Percentiles rank a stretch among this genome's conserved stretches.
Evolutionary conservation across 1,139 yeast species (phyloP).

Genomic region (Diutina mesorugosa): DNA sequence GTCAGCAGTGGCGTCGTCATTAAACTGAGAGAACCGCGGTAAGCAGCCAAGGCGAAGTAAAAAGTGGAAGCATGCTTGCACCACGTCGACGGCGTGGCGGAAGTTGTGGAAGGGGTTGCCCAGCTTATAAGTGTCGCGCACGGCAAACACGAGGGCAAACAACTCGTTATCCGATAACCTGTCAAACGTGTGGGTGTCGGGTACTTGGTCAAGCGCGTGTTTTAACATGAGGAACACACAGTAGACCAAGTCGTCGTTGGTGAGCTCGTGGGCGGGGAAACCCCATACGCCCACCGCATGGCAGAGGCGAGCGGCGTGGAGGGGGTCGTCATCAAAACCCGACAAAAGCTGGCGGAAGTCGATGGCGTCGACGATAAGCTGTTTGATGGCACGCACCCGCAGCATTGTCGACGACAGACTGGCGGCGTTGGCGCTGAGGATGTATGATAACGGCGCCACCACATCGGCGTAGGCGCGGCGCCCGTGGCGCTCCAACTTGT

Average conservation of each 20-base stretch:
- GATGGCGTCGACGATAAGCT: conserved; percentile 22
- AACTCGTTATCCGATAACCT: conserved; percentile 30
- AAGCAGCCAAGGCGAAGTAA: conserved; percentile 35
- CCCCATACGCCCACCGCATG: conserved; percentile 36
- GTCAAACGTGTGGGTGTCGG: conserved; percentile 4
- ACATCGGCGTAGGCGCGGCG: conserved; percentile 7
- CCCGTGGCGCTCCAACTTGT: conserved; percentile 4
- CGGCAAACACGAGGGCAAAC: conserved; percentile 44
- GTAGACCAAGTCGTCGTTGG: conserved; percentile 55
- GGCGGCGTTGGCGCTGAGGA: conserved; percentile 15
- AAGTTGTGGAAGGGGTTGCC: conserved; percentile 91
- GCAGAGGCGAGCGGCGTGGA: conserved; percentile 6
- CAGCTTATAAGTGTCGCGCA: conserved; percentile 66
- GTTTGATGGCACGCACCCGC: conserved; percentile 14
- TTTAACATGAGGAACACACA: conserved; percentile 46
- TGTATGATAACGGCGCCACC: conserved; percentile 19
- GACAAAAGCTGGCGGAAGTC: conserved; percentile 23
- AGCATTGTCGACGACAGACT: conserved; percentile 12
- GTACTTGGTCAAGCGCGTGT: conserved; percentile 22
- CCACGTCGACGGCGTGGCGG: conserved; percentile 89
- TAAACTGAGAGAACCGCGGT: conserved; percentile 27
- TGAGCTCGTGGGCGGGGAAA: conserved; percentile 57
- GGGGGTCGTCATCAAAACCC: not conserved
- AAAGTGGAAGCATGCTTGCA: conserved; percentile 76
- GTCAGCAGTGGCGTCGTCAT: conserved; percentile 13